Percentiles rank a stretch among this genome's conserved stretches.
These are phyloP conservation scores for Fraxinus dipetala DNA, from an alignment of 305 asterid genomes.

Conservation along the genomic window DNA sequence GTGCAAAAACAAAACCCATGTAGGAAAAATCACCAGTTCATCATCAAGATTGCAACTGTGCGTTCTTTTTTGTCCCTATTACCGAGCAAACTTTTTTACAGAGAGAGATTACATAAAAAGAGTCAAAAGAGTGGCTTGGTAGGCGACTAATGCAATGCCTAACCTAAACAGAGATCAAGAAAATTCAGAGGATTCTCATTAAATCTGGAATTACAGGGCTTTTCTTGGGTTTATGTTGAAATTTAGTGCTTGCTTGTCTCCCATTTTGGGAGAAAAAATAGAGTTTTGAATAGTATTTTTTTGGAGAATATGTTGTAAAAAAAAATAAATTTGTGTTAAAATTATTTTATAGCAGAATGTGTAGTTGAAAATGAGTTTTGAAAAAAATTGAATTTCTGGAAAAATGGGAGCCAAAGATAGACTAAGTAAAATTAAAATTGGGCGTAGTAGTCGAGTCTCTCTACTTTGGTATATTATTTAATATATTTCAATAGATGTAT, in stretches of 20 bases:
- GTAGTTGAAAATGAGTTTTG: too few relatives aligned
- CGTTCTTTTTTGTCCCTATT: neutral
- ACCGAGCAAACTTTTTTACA: neutral
- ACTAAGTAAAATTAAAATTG: neutral
- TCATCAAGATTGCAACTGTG: neutral
- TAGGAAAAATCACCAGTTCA: neutral
- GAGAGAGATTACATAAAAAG: neutral
- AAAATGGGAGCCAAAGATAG: too few relatives aligned
- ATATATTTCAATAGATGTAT: constrained; percentile 5
- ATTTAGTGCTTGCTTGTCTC: too few relatives aligned
- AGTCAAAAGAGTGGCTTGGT: too few relatives aligned
- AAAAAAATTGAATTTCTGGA: too few relatives aligned
- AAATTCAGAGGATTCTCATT: constrained; percentile 9
- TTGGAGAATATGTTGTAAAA: too few relatives aligned
- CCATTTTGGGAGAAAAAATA: too few relatives aligned
- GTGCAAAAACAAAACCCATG: neutral
- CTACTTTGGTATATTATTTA: too few relatives aligned
- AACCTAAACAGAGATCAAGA: neutral
- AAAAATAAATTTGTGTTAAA: too few relatives aligned
- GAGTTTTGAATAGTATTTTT: too few relatives aligned
- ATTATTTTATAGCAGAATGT: too few relatives aligned
- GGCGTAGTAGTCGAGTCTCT: too few relatives aligned
- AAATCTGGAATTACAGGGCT: constrained; percentile 15
- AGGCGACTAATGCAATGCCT: neutral
- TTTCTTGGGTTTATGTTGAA: constrained; percentile 14